Percentiles rank a stretch among this genome's conserved stretches.
phyloP scores from a whole-genome alignment of 2,329 filamentous ascomycete genomes.

The Trichoderma semiorbis region DNA sequence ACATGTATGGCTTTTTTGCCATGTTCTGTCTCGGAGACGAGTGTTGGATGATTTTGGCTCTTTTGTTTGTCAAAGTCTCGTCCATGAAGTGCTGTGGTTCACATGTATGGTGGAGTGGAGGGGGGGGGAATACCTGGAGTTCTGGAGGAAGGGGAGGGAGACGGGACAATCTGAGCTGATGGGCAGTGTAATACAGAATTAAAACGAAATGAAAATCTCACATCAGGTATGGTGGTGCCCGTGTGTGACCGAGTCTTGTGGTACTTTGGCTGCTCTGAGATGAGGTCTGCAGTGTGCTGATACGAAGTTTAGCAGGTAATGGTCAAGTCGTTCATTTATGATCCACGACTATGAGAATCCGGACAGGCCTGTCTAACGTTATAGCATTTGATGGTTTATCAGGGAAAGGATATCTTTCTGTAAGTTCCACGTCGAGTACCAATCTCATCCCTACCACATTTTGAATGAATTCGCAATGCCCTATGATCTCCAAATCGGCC shows the following conservation, averaged over 20 bases:
- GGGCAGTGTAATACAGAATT: conserved; percentile 13
- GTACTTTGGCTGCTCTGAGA: background rate
- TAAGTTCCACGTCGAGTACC: background rate
- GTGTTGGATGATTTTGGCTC: background rate
- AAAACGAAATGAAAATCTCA: conserved; percentile 12
- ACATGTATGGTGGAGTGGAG: background rate
- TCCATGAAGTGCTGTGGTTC: background rate
- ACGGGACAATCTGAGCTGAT: background rate
- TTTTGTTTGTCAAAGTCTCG: background rate
- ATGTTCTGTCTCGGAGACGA: background rate
- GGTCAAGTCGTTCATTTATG: background rate
- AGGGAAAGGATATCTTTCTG: background rate
- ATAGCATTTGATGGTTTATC: background rate
- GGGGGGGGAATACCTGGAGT: background rate
- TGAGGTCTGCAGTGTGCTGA: background rate
- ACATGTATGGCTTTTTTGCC: background rate
- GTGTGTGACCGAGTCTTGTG: background rate
- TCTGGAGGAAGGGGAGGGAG: background rate
- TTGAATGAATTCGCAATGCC: background rate
- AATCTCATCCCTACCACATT: background rate
- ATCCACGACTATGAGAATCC: background rate
- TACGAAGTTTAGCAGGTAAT: background rate
- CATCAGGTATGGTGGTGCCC: background rate
- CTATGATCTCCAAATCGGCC: background rate
- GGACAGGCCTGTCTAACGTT: background rate